Evolutionary conservation across 768 basidiomycete species (phyloP).

Genomic region (Hemileccinum rubropunctum): DNA sequence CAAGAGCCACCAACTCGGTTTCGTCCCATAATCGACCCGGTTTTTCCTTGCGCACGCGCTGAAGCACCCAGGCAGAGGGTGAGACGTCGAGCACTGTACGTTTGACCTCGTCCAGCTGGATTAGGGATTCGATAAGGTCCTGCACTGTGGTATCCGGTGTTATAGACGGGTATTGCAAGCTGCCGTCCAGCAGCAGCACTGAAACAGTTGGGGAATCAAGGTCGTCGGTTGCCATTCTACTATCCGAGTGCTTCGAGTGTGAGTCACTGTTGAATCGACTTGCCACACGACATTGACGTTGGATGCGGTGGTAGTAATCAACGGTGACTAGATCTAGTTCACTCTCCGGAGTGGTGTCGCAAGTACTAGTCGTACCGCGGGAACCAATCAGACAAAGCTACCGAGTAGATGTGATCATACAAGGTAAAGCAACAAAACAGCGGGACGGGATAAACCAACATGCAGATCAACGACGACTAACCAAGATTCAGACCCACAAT

Average conservation of each 20-base stretch:
- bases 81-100: slow-evolving; percentile 54
- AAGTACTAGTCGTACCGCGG: too few species aligned
- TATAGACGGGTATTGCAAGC: slow-evolving; percentile 63
- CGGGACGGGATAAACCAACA: too few species aligned
- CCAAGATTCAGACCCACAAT: too few species aligned
- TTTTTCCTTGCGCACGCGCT: slow-evolving; percentile 56
- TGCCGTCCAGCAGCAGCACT: slow-evolving; percentile 53
- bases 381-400: too few species aligned
- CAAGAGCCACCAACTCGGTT: slow-evolving; percentile 60
- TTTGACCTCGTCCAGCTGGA: slow-evolving; percentile 46
- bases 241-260: background rate
- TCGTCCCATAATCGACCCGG: slow-evolving; percentile 69
- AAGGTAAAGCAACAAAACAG: slow-evolving; percentile 9
- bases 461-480: slow-evolving; percentile 6
- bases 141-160: slow-evolving; percentile 50
- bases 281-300: background rate
- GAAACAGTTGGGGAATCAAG: slow-evolving; percentile 50
- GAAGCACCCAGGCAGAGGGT: slow-evolving; percentile 67
- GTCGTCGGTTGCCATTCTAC: slow-evolving; percentile 30
- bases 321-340: too few species aligned
- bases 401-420: slow-evolving; percentile 2
- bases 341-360: too few species aligned
- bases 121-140: slow-evolving; percentile 56
- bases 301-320: background rate
- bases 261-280: too few species aligned